Conservation (phyloP, 257 asterid species). For the Ballota nigra region DNA sequence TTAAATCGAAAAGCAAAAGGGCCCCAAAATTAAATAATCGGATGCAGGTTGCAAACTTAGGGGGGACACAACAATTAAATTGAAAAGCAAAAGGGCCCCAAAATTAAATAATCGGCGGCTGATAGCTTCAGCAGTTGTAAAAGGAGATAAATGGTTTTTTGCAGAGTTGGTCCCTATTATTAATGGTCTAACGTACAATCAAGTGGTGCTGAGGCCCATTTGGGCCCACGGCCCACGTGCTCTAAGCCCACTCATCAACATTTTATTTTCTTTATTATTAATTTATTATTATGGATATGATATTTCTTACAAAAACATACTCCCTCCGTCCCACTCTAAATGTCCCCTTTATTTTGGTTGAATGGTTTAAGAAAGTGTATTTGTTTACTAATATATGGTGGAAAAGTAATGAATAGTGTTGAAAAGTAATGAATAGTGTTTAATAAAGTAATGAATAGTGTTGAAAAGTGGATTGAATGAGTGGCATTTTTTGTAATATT, state of each 20-base stretch:
- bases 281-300: no score
- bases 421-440: no score
- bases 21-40: neutral
- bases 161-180: conserved; percentile 29
- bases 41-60: conserved; percentile 2
- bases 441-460: no score
- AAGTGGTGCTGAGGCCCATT: neutral
- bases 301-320: no score
- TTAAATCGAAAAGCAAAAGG: conserved; percentile 4
- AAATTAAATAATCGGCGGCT: conserved; percentile 4
- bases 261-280: no score
- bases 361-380: no score
- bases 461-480: no score
- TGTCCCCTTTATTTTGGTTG: no score
- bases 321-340: no score
- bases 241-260: neutral
- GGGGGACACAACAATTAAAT: conserved; percentile 24
- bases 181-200: neutral
- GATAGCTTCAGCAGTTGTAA: conserved; percentile 15
- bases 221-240: conserved; percentile 25
- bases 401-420: no score
- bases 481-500: no score
- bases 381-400: no score
- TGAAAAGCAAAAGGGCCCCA: neutral
- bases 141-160: conserved; percentile 14